Conservation (phyloP, 805 yeast species). For the Torulaspora gathmanii region DNA sequence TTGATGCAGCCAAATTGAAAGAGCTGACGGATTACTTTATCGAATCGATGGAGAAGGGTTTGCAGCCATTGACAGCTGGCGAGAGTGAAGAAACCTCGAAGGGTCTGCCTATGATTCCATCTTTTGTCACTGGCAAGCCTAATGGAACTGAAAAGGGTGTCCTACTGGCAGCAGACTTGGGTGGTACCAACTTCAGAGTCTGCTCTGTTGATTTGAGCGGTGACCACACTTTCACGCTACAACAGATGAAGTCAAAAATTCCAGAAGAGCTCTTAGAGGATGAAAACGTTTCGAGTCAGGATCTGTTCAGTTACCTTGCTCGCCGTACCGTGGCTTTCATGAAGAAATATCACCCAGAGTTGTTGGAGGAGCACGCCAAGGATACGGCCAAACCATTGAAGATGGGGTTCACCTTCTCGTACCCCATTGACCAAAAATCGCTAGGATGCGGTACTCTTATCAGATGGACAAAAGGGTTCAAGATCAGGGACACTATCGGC, state of each 20-base stretch:
- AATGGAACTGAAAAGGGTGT: slow-evolving; percentile 80
- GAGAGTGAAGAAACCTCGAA: slow-evolving; percentile 35
- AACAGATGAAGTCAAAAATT: slow-evolving; percentile 72
- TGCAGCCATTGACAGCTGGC: slow-evolving; percentile 29
- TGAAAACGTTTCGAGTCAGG: slow-evolving; percentile 47
- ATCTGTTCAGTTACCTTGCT: slow-evolving; percentile 72
- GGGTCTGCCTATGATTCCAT: slow-evolving; percentile 88
- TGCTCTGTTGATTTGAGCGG: slow-evolving; percentile 79
- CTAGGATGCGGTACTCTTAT: slow-evolving; percentile 73
- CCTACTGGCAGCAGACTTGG: slow-evolving; percentile 85
- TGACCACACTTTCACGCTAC: slow-evolving; percentile 69
- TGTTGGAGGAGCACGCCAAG: slow-evolving; percentile 31
- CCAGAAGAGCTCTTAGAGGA: slow-evolving; percentile 72
- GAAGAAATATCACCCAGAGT: slow-evolving; percentile 55
- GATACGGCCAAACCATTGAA: slow-evolving; percentile 43
- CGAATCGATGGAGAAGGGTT: slow-evolving; percentile 57
- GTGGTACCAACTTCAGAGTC: slow-evolving; percentile 94
- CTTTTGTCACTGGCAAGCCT: slow-evolving; percentile 81
- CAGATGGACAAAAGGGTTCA: slow-evolving; percentile 96
- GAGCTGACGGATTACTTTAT: slow-evolving; percentile 48
- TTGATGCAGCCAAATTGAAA: slow-evolving; percentile 25
- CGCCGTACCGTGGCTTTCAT: slow-evolving; percentile 62
- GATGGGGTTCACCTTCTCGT: slow-evolving; percentile 89
- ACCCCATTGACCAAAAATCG: slow-evolving; percentile 86
- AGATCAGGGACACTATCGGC: slow-evolving; percentile 79